Base-by-base conservation (phyloP, 176 grass and related monocot genomes). In the barley (Hordeum vulgare) region DNA sequence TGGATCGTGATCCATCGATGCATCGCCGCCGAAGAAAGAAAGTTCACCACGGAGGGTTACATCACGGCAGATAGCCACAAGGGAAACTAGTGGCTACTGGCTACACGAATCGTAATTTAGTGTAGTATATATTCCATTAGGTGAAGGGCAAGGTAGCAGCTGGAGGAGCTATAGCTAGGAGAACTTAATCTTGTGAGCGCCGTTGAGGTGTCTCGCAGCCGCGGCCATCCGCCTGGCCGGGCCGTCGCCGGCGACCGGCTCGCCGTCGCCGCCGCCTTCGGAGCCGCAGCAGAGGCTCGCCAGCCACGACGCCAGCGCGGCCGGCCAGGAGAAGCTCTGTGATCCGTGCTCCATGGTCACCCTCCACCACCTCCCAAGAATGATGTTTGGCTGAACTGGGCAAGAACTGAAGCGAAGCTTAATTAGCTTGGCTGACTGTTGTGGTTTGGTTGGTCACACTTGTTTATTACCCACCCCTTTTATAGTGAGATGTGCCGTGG, bases 271-370 rank as follows among this genome's bases (percentile, higher is more conserved):
- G 42, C 3, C 44, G n/a, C 28, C 8, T 26, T 14, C 4, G 2
- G 37, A 82, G 18, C 85, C 71, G 4, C 27, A 47, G 79, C 72
- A 87, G 37, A 87, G 23, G 23, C 71, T 49, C n/a, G 71, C 62
- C 36, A 87, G 56, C 85, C 79, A 82, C 14, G 37, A 69, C 62
- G 85, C 79, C 51, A 87, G 53, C 49, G 71, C 71, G 1, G 71
- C 79, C 7, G 37, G 36, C 71, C 61, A 87, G 71, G 40, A 61
- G 62, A 75, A 37, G 79, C 3, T 45, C 36, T 64, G 36, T 0
- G 71, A 10, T 34, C 23, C 51, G 49, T 21, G 21, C 70, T 68
- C 85, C 85, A 76, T 87, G 39, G 21, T 23, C 78, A 9, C 28
- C 20, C 37, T n/a, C n/a, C n/a, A n/a, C 26, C 6, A 13, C 49